Base-by-base conservation (phyloP, 1,284 basidiomycete genomes). In the Trichosporon asahii region DNA sequence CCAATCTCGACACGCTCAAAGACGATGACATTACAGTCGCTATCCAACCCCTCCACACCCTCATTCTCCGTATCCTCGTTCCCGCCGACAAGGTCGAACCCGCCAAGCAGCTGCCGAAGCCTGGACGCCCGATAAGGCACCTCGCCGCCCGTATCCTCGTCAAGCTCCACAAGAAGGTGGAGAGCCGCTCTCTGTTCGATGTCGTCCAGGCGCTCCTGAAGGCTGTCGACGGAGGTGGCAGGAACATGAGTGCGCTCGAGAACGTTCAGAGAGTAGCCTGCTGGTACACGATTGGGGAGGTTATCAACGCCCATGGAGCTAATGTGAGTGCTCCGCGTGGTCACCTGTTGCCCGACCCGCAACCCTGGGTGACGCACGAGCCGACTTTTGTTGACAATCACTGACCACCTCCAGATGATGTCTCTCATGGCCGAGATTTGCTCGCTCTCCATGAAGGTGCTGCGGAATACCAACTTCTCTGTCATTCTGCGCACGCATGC, bases 341-440 rank as follows among this genome's bases (percentile, higher is more conserved):
- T 27, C 64, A 14, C 55, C 9, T 25, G 21, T 33, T 15, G 29
- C 49, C 21, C 12, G 49, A 53, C 3, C 21, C 11, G 49, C 35
- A 49, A 27, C 7, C 49, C 12, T 57, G 46, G 25, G 31, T 7
- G n/a, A 29, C 23, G 66, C 53, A 12, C 35, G 3, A 21, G 53
- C 15, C 14, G 11, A 14, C 9, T 35, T n/a, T 25, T n/a, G 37
- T 37, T 66, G 29, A 49, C 65, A 5, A 15, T 4, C 9, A 61
- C 31, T 49, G 2, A 69, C 57, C 0, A 65, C 12, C 40, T 18
- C n/a, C 75, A 97, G 91, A 90, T 95, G 80, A 98, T 97, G 95
- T 96, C 94, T 0, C 90, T 94, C 76, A 91, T 95, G 89, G 88
- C 90, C 60, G 95, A 98, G 79, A 91, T 95, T 44, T 85, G 88